phyloP scores from a whole-genome alignment of 495 filamentous ascomycete genomes.

The Aspergillus homomorphus region DNA sequence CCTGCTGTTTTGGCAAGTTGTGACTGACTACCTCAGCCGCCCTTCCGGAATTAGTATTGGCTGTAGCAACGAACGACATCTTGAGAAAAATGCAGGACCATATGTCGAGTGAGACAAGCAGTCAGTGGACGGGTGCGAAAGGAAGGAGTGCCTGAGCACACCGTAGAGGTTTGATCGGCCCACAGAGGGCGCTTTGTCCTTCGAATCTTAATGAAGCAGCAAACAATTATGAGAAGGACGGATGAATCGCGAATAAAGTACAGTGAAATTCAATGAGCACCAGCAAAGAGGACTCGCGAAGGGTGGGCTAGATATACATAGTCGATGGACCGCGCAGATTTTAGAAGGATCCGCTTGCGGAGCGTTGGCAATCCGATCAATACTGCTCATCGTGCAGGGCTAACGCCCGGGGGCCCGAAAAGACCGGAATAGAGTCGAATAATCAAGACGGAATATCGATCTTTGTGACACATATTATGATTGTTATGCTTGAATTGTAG shows the following conservation, averaged over 20 bases:
- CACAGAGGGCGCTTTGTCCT: neutral
- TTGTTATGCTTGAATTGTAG: no score
- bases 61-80: slow-evolving; percentile 18
- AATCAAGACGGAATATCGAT: neutral
- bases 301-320: neutral
- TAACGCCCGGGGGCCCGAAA: slow-evolving; percentile 14
- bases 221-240: no score
- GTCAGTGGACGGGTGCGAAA: neutral
- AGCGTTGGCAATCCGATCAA: neutral
- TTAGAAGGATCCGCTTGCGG: neutral
- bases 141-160: neutral
- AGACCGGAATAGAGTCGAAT: neutral
- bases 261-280: neutral
- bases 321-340: neutral
- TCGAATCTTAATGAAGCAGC: no score
- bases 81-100: neutral
- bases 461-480: neutral
- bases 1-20: slow-evolving; percentile 10
- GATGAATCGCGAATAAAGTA: neutral
- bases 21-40: slow-evolving; percentile 23
- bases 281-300: neutral
- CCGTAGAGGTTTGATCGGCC: neutral
- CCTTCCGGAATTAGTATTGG: slow-evolving; percentile 12
- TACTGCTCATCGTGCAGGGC: neutral
- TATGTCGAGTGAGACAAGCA: neutral